Evolutionary conservation across 306 rosid species (phyloP).

Genomic region (Castanospermum australe): DNA sequence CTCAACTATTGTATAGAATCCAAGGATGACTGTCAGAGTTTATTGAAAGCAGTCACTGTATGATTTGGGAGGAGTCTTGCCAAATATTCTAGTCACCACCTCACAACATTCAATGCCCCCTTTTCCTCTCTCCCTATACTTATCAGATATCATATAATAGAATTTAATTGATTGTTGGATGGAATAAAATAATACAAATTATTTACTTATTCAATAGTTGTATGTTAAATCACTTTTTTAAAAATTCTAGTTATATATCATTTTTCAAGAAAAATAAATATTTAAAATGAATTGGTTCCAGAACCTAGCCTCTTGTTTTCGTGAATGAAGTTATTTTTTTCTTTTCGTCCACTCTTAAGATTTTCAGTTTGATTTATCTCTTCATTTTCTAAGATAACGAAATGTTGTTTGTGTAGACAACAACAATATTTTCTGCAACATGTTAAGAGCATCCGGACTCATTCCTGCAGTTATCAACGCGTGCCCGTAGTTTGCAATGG

Average conservation of each 20-base stretch:
- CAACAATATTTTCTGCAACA: neutral
- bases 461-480: neutral
- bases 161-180: no score
- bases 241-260: no score
- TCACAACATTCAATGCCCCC: constrained; percentile 38
- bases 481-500: neutral
- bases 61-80: constrained; percentile 20
- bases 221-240: no score
- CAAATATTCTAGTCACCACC: constrained; percentile 54
- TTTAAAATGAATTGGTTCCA: no score
- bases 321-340: neutral
- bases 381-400: neutral
- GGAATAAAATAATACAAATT: no score
- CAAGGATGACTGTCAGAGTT: constrained; percentile 49
- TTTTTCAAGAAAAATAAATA: no score
- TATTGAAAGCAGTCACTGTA: constrained; percentile 44
- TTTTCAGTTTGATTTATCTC: no score
- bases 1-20: constrained; percentile 52
- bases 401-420: neutral
- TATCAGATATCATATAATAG: no score
- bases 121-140: neutral
- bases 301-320: neutral
- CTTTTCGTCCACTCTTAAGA: no score
- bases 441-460: neutral
- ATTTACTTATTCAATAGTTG: no score